Evolutionary conservation across 2,329 filamentous ascomycete species (phyloP), one percentile per base, ranked within the genome.

Genomic region (Leptographium lundbergii): DNA sequence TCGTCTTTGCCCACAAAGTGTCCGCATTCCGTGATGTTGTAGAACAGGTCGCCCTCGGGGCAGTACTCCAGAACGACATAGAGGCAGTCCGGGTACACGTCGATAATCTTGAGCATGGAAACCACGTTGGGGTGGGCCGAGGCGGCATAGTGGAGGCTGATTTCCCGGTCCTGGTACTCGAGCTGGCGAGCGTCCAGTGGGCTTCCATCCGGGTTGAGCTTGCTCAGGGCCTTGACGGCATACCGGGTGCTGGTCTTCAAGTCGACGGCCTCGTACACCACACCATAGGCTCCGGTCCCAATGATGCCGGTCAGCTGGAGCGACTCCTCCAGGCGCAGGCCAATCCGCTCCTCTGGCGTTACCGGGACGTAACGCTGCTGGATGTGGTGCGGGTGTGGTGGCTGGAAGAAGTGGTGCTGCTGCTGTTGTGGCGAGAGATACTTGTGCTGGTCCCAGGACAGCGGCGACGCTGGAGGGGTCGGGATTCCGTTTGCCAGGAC

Each of bases 41-140:
- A 87, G 75, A 99, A 99, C 64, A 99, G 76, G 71, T 99, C 94
- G 69, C 94, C 94, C 72, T 97, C 94, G 7, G 91, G 90, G 76
- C 92, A 97, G 73, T 91, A 97, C 73, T 99, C 94, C 71, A 99
- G 81, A 65, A 99, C 88, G 67, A 97, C 92, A 74, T 90, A 97
- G 64, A 91, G 95, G 80, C 91, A 96, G 72, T 96, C 91, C 62
- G 82, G 79, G 68, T 88, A 87, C 73, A 95, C 89, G 73, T 96
- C 90, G 77, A 97, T 84, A 69, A 97, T 96, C 78, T 94, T 91
- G 66, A 90, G 80, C 78, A 99, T 83, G 66, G 91, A 94, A 62
- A 97, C 91, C 63, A 99, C 89, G 72, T 96, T 96, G 68, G 86
- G 85, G 71, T 99, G 94, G 62, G 85, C 85, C 65, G 90, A 95